These are phyloP conservation scores for Adansonia digitata DNA, from an alignment of 345 rosid genomes.

Conservation along the genomic window DNA sequence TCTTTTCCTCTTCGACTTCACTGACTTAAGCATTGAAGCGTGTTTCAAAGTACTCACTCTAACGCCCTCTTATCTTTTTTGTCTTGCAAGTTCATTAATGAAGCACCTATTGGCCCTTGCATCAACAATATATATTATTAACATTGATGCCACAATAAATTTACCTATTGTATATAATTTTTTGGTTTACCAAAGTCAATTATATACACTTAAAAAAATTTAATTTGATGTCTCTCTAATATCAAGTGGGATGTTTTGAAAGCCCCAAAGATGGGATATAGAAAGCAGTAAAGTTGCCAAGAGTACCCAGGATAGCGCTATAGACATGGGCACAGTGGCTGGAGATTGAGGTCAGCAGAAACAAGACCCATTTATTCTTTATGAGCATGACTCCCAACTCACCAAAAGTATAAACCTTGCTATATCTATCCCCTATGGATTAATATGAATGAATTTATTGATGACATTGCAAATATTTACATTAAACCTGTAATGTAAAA, in stretches of 20 bases:
- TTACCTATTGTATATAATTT: no score
- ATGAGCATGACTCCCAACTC: conserved; percentile 85
- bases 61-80: no score
- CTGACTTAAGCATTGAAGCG: no score
- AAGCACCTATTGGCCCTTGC: no score
- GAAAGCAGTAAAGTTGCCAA: conserved; percentile 67
- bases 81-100: no score
- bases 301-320: conserved; percentile 73
- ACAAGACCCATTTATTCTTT: conserved; percentile 71
- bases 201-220: no score
- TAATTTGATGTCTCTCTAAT: background rate
- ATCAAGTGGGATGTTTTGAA: conserved; percentile 71
- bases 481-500: background rate
- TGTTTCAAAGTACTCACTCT: no score
- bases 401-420: conserved; percentile 47
- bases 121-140: no score
- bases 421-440: background rate
- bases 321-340: conserved; percentile 81
- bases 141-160: no score
- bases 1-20: no score
- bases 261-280: conserved; percentile 43
- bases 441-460: background rate
- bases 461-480: background rate
- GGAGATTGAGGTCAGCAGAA: conserved; percentile 55
- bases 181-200: no score